Conservation (phyloP, 2,329 filamentous ascomycete genomes). For the Truncatella angustata region DNA sequence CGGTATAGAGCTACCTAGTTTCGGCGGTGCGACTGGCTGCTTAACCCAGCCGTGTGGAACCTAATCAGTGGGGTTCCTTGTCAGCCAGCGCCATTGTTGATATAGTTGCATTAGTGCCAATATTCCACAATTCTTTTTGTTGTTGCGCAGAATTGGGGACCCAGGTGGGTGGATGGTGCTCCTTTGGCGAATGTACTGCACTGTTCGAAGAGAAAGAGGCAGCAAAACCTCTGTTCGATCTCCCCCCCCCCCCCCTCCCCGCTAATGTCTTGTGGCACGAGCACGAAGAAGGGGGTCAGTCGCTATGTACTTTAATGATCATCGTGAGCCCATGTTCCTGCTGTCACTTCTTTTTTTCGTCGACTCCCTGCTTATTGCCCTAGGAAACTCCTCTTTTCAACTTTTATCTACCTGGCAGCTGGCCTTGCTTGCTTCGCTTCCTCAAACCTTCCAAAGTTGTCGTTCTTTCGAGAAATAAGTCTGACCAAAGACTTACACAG, state of each 20-base stretch:
- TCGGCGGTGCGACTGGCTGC: conserved; percentile 4
- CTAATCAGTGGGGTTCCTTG: not conserved
- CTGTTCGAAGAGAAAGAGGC: too few relatives aligned
- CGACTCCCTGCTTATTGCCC: not conserved
- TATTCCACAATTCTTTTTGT: conserved; percentile 10
- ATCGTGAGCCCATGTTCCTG: conserved; percentile 5
- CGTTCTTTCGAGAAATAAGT: not conserved
- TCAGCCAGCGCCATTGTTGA: conserved; percentile 10
- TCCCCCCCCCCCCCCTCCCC: not conserved
- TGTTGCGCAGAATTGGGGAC: too few relatives aligned
- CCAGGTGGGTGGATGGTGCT: not conserved
- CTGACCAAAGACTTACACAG: too few relatives aligned
- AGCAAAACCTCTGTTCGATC: too few relatives aligned
- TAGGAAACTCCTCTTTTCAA: not conserved
- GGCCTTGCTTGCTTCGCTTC: too few relatives aligned
- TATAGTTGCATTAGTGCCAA: conserved; percentile 12
- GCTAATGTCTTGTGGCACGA: not conserved
- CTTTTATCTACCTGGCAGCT: not conserved
- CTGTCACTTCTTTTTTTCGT: not conserved
- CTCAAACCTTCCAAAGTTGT: not conserved
- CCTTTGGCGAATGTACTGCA: too few relatives aligned
- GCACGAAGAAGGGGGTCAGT: not conserved
- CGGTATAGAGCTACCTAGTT: not conserved
- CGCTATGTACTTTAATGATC: not conserved
- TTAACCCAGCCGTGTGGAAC: conserved; percentile 3